Evolutionary conservation across 2,329 filamentous ascomycete genomes (phyloP), one percentile per base, ranked within the genome.

Genomic region (Ceratocystis eucalypticola): DNA sequence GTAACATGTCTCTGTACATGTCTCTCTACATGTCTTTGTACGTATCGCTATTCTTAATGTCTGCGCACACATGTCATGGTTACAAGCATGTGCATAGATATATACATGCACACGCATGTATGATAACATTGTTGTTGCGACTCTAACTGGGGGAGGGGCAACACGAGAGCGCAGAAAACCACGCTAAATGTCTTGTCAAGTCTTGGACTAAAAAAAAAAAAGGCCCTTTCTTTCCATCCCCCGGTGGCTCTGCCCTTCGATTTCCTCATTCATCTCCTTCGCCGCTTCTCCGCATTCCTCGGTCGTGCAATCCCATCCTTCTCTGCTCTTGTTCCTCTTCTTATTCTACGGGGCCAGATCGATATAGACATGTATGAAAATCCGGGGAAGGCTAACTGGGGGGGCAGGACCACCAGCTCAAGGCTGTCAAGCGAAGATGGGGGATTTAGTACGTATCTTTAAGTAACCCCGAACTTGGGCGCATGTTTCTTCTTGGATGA

Each of bases 281-380:
- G 17, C 28, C 44, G 46, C 10, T 63, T 30, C 46, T 63, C 61
- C 46, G 48, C 48, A 53, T 28, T 28, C 48, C 8, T 41, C 20
- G 25, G 48, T 15, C 48, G 48, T 53, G 48, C 20, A 53, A 53
- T 53, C 20, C 8, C 48, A 53, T 53, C 48, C 48, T 53, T 12
- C 20, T 28, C 25, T 10, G 48, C 25, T 15, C 20, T 25, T 25
- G 20, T 28, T 37, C 28, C 25, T 59, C n/a, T 7, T 59, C 8
- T 33, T 28, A 48, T 33, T 48, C 30, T 28, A 22, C 37, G 10
- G 30, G 30, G 15, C 22, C 45, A 48, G 55, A 20, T 59, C 61
- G 25, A 63, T 63, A 46, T 63, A 25, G 44, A 62, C 41, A 30
- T 10, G 37, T 50, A 30, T 50, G 61, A 63, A 63, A 63, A 63